Evolutionary conservation across 495 filamentous ascomycete genomes (phyloP), one percentile per base, ranked within the genome.

Genomic region (Penicillium egyptiacum): DNA sequence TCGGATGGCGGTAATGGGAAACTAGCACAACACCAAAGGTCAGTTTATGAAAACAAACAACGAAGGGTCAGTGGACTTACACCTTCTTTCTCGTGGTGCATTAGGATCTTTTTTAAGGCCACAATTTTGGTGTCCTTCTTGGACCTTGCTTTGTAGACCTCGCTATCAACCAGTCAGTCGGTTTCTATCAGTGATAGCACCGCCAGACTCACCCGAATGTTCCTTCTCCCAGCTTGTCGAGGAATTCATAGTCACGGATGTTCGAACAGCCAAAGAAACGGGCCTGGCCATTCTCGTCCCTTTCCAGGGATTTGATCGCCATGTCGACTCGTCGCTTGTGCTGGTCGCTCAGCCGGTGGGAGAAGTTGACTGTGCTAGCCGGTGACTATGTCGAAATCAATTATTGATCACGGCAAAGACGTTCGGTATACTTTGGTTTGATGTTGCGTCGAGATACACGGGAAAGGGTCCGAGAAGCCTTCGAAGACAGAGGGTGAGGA

Each of bases 61-160:
- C 33, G 22, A 28, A 31, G 44, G 26, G 14, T 4, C 41, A 28
- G 23, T 16, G 2, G 19, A 76, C 84, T 67, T 66, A 89, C 87
- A 31, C 95, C 95, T 77, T 99, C 95, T 63, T 90, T 86, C 76
- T 99, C 95, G 58, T 93, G 90, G 64, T 98, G 94, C 94, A 98
- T 91, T 11, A 90, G 80, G 72, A 98, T 86, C 81, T 99, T 98
- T 81, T 99, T 99, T 64, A 99, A 66, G 3, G 94, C 94, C 42
- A 96, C 86, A 26, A 91, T 64, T 23, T 80, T 77, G 19, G 87
- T 86, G 14, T 85, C 88, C 61, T 78, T 88, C 64, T 83, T 87
- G 17, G 88, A 89, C 61, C 82, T 82, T 53, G 92, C 94, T 64
- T 92, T 93, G 70, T 97, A 88, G 49, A 98, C 94, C 76, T 96